Evolutionary conservation across 495 filamentous ascomycete genomes (phyloP), one percentile per base, ranked within the genome.

Genomic region (Neurospora sp.): DNA sequence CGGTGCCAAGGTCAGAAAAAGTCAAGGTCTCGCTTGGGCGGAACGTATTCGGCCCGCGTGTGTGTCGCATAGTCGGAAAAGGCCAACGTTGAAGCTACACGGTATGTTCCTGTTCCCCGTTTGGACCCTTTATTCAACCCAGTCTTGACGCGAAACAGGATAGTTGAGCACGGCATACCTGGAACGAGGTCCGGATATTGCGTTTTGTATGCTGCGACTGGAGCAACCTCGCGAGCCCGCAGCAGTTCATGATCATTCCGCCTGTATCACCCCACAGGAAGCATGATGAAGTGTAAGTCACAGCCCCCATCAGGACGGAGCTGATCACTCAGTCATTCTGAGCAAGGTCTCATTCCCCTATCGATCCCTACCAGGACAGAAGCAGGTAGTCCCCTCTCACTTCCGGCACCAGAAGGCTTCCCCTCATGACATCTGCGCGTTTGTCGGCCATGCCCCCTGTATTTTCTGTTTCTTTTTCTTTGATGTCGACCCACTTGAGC

Each of bases 261-360:
- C 74, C 69, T 72, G 71, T 72, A 73, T 74, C 75, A 78, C 79
- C 72, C 72, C 75, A 77, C 76, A 74, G 69, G 69, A 78, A 74
- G 72, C 74, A 77, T 70, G 74, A 69, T 74, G 75, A 78, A 18
- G 76, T 79, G 76, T 73, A 79, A 77, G 74, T 78, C 74, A 77
- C 75, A 59, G 77, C 73, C 77, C 75, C 79, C 73, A 79, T 76
- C 41, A 69, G 53, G 12, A 65, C 27, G 27, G 53, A 37, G 53
- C 22, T 65, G 53, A 65, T 31, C 27, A 4, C 53, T 65, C 53
- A 31, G 53, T 65, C 9, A 3, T 35, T 18, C 12, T 65, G 12
- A 27, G 27, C 53, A 8, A 65, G 27, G 53, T 35, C 53, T 37
- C 53, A 37, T 27, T 65, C 53, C 27, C 6, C 27, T 35, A 65